phyloP scores from a whole-genome alignment of 2,329 filamentous ascomycete species.

The Fusarium hostae region DNA sequence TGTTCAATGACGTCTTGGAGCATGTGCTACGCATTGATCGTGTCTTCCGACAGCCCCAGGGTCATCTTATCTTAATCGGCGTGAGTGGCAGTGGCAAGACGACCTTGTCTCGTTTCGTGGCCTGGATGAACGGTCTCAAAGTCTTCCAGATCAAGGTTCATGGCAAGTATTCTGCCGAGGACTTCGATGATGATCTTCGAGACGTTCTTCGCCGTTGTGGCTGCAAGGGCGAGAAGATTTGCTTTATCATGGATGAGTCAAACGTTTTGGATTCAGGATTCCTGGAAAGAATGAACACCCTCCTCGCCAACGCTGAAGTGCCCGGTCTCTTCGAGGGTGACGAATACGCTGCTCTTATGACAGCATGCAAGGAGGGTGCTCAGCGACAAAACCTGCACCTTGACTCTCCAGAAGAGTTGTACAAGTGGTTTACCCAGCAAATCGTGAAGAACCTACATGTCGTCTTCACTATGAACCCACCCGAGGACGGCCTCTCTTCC shows the following conservation, averaged over 20 bases:
- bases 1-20: slow-evolving; percentile 99
- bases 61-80: slow-evolving; percentile 97
- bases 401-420: slow-evolving; percentile 98
- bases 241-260: slow-evolving; percentile 99
- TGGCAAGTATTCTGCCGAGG: slow-evolving; percentile 96
- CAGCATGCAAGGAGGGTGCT: slow-evolving; percentile 96
- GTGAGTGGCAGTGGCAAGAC: slow-evolving; percentile 99
- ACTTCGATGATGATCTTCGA: slow-evolving; percentile 97
- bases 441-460: slow-evolving; percentile 99
- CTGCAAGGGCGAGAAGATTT: slow-evolving; percentile 99
- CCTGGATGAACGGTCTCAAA: slow-evolving; percentile 99
- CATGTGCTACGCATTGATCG: slow-evolving; percentile 98
- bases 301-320: slow-evolving; percentile 99
- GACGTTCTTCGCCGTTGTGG: slow-evolving; percentile 93
- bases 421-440: slow-evolving; percentile 99
- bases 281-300: slow-evolving; percentile 98
- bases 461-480: slow-evolving; percentile 99
- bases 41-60: slow-evolving; percentile 97
- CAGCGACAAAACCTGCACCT: slow-evolving; percentile 94
- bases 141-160: slow-evolving; percentile 99
- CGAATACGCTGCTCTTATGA: slow-evolving; percentile 98
- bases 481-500: slow-evolving; percentile 91
- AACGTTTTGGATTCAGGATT: slow-evolving; percentile 99
- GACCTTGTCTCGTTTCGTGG: slow-evolving; percentile 95
- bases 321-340: slow-evolving; percentile 99